Percentiles rank a stretch among this genome's conserved stretches.
Evolutionary conservation across 2,329 filamentous ascomycete genomes (phyloP).

Genomic region (Colletotrichum costaricense): DNA sequence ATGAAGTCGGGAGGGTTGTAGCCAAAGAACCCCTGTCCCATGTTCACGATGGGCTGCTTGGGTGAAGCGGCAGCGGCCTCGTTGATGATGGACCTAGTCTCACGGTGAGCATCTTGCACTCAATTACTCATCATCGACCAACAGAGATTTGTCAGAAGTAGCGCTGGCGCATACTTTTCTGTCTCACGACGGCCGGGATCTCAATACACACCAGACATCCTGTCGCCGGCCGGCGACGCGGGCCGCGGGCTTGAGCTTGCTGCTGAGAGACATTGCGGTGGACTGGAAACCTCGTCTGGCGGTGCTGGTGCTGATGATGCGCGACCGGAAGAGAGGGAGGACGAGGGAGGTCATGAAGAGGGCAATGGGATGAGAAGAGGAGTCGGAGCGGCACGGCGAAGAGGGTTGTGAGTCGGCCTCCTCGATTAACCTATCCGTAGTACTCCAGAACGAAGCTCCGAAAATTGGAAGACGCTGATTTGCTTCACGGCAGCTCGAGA

Average conservation of each 20-base stretch:
- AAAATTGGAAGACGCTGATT: conserved; percentile 30
- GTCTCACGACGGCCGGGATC: neutral
- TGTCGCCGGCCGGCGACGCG: conserved; percentile 61
- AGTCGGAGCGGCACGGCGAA: conserved; percentile 8
- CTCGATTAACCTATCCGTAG: neutral
- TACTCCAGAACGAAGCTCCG: conserved; percentile 11
- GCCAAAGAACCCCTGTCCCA: conserved; percentile 81
- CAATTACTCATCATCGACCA: too few species aligned
- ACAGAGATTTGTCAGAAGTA: neutral
- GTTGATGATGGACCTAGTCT: conserved; percentile 71
- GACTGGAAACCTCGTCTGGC: conserved; percentile 33
- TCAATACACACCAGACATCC: conserved; percentile 60
- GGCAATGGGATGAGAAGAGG: neutral
- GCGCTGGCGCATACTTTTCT: neutral
- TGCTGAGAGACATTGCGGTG: conserved; percentile 54
- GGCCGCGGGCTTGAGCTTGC: conserved; percentile 62
- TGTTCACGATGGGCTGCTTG: conserved; percentile 72
- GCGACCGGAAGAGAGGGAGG: conserved; percentile 35
- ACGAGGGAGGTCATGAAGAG: conserved; percentile 31
- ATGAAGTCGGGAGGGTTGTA: conserved; percentile 96
- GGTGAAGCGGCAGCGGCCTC: conserved; percentile 73
- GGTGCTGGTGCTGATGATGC: conserved; percentile 31
- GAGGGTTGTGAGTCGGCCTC: neutral
- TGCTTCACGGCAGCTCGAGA: conserved; percentile 19
- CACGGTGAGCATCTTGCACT: conserved; percentile 9